Evolutionary conservation across 1,284 basidiomycete species (phyloP), one percentile per base, ranked within the genome.

Genomic region (Grifola frondosa): DNA sequence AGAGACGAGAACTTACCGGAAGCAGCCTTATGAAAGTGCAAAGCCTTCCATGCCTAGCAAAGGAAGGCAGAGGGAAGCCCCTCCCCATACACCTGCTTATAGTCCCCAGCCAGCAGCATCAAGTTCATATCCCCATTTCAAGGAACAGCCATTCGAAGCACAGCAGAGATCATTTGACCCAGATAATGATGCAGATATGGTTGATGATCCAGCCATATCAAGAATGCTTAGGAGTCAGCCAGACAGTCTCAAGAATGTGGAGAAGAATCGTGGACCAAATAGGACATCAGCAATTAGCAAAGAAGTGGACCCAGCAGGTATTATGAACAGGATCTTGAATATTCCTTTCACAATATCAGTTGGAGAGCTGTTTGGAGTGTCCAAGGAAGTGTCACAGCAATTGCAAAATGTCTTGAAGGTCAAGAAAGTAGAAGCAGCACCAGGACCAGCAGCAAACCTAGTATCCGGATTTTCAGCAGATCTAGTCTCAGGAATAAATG

Each of bases 51-150:
- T n/a, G 12, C 20, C 19, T 7, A 30, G 31, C 10, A 39, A 39
- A 30, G 37, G 37, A 21, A 39, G 31, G 37, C 37, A 39, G 26
- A 19, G 16, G 16, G 37, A 39, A n/a, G n/a, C n/a, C n/a, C n/a
- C n/a, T n/a, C n/a, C n/a, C 6, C n/a, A 20, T 10, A 7, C 33
- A 2, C 33, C 33, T 20, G 20, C 17, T 15, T 21, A n/a, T 19
- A 29, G 17, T n/a, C n/a, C n/a, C n/a, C n/a, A n/a, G 16, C 10
- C 37, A 21, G 23, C 16, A 30, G 23, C 17, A 21, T n/a, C 25
- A 16, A n/a, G n/a, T 22, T 20, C 28, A 15, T 28, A 26, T 30
- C 37, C 37, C 5, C 30, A 30, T 26, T 30, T n/a, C 19, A n/a
- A 17, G 16, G 20, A 30, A 7, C 22, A 13, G 16, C 37, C 37